Conservation (phyloP, 108 stramenopile species). For the Conticribra weissflogii region DNA sequence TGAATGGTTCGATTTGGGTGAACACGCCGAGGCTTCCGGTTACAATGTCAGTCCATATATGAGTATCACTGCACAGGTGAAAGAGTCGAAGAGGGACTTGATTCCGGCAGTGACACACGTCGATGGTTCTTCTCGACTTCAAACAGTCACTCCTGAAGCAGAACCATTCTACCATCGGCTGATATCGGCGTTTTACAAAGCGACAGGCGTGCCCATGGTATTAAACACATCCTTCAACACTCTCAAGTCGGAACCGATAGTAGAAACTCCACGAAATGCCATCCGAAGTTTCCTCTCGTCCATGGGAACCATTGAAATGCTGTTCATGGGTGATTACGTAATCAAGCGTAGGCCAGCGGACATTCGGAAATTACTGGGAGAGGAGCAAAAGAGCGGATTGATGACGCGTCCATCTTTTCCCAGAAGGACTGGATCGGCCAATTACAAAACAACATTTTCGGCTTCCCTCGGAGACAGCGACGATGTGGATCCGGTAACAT, state of each 20-base stretch:
- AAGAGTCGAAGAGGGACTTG: conserved; percentile 50
- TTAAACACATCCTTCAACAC: conserved; percentile 97
- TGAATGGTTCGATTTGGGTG: conserved; percentile 82
- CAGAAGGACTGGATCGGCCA: conserved; percentile 59
- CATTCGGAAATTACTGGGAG: conserved; percentile 69
- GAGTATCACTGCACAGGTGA: conserved; percentile 87
- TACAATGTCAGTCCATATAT: conserved; percentile 85
- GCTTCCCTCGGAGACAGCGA: conserved; percentile 34
- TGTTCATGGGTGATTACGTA: conserved; percentile 86
- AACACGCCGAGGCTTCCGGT: conserved; percentile 10
- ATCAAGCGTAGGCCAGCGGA: conserved; percentile 74
- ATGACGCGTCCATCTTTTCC: conserved; percentile 64
- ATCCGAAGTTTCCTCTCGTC: conserved; percentile 85
- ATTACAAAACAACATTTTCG: conserved; percentile 63
- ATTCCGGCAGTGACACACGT: conserved; percentile 96
- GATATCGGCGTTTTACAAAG: conserved; percentile 78
- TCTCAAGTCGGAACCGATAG: conserved; percentile 90
- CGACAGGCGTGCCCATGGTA: conserved; percentile 95
- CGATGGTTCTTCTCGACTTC: conserved; percentile 93
- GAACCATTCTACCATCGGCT: conserved; percentile 86
- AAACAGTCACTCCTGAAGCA: conserved; percentile 85
- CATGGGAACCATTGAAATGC: conserved; percentile 85
- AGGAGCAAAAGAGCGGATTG: conserved; percentile 52
- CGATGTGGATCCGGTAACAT: conserved; percentile 48
- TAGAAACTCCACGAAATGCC: conserved; percentile 88